These are phyloP conservation scores for Globisporangium spiculum DNA, from an alignment of 352 stramenopile genomes.

Conservation along the genomic window DNA sequence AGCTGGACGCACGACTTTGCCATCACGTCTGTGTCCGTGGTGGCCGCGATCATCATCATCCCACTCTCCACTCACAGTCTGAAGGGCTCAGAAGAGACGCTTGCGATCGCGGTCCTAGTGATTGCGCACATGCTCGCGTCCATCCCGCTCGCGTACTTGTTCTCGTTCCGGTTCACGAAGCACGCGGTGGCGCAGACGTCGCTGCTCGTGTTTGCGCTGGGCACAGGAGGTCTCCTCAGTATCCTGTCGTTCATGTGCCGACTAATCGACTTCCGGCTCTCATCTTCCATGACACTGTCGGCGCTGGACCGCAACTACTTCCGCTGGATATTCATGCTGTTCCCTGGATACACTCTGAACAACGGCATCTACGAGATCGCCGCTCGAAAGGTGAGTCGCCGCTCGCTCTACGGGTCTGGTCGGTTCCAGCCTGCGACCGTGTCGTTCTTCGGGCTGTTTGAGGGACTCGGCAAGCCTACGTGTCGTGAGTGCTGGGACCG, in stretches of 20 bases:
- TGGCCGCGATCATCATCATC: slow-evolving; percentile 22
- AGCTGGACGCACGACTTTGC: slow-evolving; percentile 35
- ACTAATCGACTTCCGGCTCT: slow-evolving; percentile 23
- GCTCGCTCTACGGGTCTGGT: slow-evolving; percentile 10
- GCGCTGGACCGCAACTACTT: slow-evolving; percentile 31
- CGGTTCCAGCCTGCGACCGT: neutral
- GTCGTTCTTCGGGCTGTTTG: slow-evolving; percentile 26
- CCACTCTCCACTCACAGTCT: slow-evolving; percentile 20
- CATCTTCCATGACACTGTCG: slow-evolving; percentile 19
- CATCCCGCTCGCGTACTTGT: slow-evolving; percentile 29
- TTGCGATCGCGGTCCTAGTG: slow-evolving; percentile 20
- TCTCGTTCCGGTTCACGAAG: slow-evolving; percentile 30
- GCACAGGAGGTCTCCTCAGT: slow-evolving; percentile 26
- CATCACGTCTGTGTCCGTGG: slow-evolving; percentile 26
- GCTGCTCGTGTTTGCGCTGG: slow-evolving; percentile 26
- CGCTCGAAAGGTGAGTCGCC: slow-evolving; percentile 27
- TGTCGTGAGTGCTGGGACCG: slow-evolving; percentile 32
- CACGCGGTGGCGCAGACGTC: slow-evolving; percentile 30
- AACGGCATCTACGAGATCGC: slow-evolving; percentile 29
- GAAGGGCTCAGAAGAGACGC: slow-evolving; percentile 12
- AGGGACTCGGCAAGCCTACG: slow-evolving; percentile 16
- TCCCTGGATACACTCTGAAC: slow-evolving; percentile 30
- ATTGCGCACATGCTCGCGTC: slow-evolving; percentile 17
- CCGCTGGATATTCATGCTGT: slow-evolving; percentile 29
- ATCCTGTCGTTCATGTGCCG: slow-evolving; percentile 37